Evolutionary conservation across 352 stramenopile species (phyloP).

Genomic region (Thalassiosira mediterranea): DNA sequence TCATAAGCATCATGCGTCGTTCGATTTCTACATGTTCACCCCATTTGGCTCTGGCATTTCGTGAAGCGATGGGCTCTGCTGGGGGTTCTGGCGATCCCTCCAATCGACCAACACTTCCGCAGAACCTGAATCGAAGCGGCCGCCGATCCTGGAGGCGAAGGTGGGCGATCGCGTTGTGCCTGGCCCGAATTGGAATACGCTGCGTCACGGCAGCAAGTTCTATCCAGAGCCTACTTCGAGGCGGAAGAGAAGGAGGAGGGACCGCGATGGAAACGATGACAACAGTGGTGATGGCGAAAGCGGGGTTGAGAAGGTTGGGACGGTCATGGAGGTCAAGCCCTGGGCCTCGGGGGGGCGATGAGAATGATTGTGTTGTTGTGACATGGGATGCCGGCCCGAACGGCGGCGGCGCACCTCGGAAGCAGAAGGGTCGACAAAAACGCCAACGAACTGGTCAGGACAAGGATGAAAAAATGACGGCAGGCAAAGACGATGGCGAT

Average conservation of each 20-base stretch:
- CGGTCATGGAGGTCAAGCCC: conserved; percentile 60
- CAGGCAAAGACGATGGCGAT: neutral
- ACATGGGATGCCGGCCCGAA: conserved; percentile 36
- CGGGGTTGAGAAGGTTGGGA: conserved; percentile 28
- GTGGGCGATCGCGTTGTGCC: conserved; percentile 51
- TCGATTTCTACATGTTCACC: too few species aligned
- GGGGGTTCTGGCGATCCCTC: conserved; percentile 77
- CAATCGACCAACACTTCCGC: conserved; percentile 12
- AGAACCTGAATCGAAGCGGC: conserved; percentile 27
- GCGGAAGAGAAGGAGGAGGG: conserved; percentile 20
- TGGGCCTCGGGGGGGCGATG: conserved; percentile 47
- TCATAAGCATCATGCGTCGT: too few species aligned
- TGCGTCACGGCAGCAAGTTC: conserved; percentile 43
- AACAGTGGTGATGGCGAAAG: neutral
- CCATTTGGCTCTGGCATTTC: too few species aligned
- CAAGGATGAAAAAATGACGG: conserved; percentile 4
- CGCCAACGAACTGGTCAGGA: neutral
- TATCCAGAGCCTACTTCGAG: neutral
- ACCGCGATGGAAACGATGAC: neutral
- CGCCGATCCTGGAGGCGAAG: conserved; percentile 36
- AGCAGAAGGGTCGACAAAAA: conserved; percentile 15
- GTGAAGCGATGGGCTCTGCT: conserved; percentile 78
- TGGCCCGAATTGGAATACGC: conserved; percentile 60
- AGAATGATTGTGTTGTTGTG: conserved; percentile 64
- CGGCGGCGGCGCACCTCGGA: neutral